Base-by-base conservation (phyloP, 2,329 filamentous ascomycete species). In the Simplicillium aogashimaense region DNA sequence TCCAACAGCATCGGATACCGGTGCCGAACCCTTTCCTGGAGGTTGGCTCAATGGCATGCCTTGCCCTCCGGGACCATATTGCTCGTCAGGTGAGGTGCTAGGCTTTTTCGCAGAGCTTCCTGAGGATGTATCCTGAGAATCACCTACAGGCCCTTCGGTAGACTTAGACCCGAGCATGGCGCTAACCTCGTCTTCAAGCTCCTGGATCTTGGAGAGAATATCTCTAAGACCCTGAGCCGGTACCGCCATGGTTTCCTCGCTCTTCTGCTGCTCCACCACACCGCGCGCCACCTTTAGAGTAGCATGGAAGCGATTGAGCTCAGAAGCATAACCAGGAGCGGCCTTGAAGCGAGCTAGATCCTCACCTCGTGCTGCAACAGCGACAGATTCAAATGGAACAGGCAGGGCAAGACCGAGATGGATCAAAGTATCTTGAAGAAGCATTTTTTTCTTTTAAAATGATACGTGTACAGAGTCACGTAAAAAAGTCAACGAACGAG, bases 171-270 rank as follows among this genome's bases (percentile, higher is more conserved):
- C 36, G 28, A 61, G 36, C 48, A 59, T 45, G 14, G 32, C 44
- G 16, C 44, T 40, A 13, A 59, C 53, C 43, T 60, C 50, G 14
- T 49, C 41, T 39, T 57, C 48, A 1, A 59, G 46, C 2, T 31
- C 40, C 29, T 52, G 47, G 36, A 60, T 50, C 41, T 55, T 54
- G 32, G 49, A 41, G 6, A 60, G 45, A 15, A 61, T 51, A 20
- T 49, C 45, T 4, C 49, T 36, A 6, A 60, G 36, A 15, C 48
- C 47, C 17, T 47, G 40, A 18, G 47, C 42, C 5, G 53, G 43
- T 28, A 59, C 48, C 13, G 53, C 46, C n/a, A 57, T 44, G 12
- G 49, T 48, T 8, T 43, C 42, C 7, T 48, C 45, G 5, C 50
- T 47, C 15, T 45, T 45, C 3, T 51, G 47, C 13, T 46, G 43